Base-by-base conservation (phyloP, 2,329 filamentous ascomycete genomes). In the Epichloe coenophiala region DNA sequence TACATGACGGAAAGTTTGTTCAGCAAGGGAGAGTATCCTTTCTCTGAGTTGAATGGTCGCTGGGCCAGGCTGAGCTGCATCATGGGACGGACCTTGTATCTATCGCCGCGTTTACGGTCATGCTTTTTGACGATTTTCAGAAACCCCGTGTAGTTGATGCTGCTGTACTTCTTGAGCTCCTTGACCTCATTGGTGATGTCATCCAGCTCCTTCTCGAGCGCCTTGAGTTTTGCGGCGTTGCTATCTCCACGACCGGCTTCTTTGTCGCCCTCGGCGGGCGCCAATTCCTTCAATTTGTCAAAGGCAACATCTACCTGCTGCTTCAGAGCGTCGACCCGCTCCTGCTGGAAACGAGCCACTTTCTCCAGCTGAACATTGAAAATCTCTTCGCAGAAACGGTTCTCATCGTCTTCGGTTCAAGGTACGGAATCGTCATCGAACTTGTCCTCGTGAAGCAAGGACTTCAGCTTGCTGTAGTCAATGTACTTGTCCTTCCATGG, bases 91-190 rank as follows among this genome's bases (percentile, higher is more conserved):
- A 97, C 86, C 65, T 84, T 88, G 73, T 97, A 97, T 49, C 82
- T 78, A 57, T 82, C 77, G 51, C 90, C 90, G 57, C 91, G 80
- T 71, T 91, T 94, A 58, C 93, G 86, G 69, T 98, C 93, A 69
- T 98, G 93, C 72, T 98, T 98, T 81, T 98, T 98, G 51, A 89
- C 89, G 45, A 95, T 95, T 75, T 98, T 98, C 63, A 96, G 78
- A 69, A 97, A 95, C 45, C 89, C 93, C 5, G 93, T 95, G 68
- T 96, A 98, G 71, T 98, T 98, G 71, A 96, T 84, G 56, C 84
- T 86, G 68, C 88, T 93, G 71, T 93, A 98, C 67, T 88, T 93
- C 70, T 95, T 93, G 58, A 98, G 77, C 72, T 95, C 87, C 65
- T 85, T 91, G 62, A 94, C 83, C 68, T 96, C 88, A 64, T 88